These are phyloP conservation scores for Bipolaris cookei DNA, from an alignment of 2,329 filamentous ascomycete genomes.

Conservation along the genomic window DNA sequence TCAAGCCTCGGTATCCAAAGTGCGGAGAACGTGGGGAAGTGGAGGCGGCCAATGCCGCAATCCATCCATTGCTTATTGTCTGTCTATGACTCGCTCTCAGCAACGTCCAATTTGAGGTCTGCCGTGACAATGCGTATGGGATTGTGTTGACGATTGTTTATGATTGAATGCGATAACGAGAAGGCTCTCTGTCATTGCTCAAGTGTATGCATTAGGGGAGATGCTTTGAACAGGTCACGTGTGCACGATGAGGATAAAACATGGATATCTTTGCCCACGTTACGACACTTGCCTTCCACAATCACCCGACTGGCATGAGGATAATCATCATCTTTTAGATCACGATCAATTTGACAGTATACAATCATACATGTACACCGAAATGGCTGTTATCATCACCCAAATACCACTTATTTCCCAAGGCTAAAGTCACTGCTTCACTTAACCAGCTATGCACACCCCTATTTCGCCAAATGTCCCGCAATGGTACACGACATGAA, in stretches of 20 bases:
- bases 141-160: too few relatives aligned
- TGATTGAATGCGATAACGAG: background rate
- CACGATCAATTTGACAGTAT: background rate
- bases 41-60: background rate
- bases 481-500: background rate
- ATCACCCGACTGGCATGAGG: background rate
- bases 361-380: conserved; percentile 6
- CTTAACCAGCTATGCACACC: conserved; percentile 23
- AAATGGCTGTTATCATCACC: conserved; percentile 10
- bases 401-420: conserved; percentile 24
- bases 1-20: conserved; percentile 27
- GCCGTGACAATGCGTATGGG: background rate
- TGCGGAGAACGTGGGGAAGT: conserved; percentile 35
- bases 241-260: background rate
- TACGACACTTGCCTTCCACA: background rate
- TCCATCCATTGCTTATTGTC: background rate
- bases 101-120: too few relatives aligned
- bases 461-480: background rate
- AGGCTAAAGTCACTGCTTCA: conserved; percentile 35
- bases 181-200: background rate
- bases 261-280: background rate
- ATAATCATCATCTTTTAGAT: background rate
- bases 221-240: background rate
- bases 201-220: background rate
- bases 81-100: background rate